Evolutionary conservation across 2,329 filamentous ascomycete genomes (phyloP), one percentile per base, ranked within the genome.

Genomic region (Pleomassaria siparia): DNA sequence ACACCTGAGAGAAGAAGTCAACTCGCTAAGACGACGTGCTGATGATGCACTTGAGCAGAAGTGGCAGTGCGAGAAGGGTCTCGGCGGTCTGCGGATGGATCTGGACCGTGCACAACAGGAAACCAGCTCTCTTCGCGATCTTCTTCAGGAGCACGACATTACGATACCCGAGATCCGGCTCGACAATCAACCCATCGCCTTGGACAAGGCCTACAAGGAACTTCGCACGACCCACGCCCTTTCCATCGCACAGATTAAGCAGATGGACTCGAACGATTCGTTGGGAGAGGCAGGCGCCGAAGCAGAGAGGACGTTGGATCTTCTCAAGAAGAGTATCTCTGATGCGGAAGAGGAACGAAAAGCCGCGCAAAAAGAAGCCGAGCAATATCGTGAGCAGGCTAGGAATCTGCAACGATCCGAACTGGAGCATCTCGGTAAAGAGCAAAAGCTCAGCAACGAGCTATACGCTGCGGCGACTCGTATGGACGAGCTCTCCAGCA

Each of bases 11-110:
- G 84, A 87, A 20, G 94, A 99, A 67, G 88, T 99, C 53, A 89
- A 88, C 43, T 81, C 87, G 13, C 79, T 99, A 47, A 85, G 94
- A 35, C 86, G 86, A 52, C 85, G 94, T 44, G 92, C 92, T 24
- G 92, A 99, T 61, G 92, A 97, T 55, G 92, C 92, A 13, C 80
- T 97, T 12, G 90, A 96, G 64, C 89, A 95, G 63, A 97, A 97
- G 72, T 97, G 89, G 86, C 88, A 95, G 66, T 92, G 91, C 52
- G 92, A 96, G 72, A 95, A 95, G 73, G 90, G 90, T 15, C 76
- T 97, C 2, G 81, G 84, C 43, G 90, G 91, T 46, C 75, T 97
- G 47, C 95, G 96, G 75, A 96, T 96, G 88, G 92, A 97, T 65
- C 82, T 99, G 33, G 94, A 97, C 71, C 88, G 91, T 53, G 91